These are phyloP conservation scores for Agaricus subrufescens DNA, from an alignment of 768 basidiomycete species.

Conservation along the genomic window DNA sequence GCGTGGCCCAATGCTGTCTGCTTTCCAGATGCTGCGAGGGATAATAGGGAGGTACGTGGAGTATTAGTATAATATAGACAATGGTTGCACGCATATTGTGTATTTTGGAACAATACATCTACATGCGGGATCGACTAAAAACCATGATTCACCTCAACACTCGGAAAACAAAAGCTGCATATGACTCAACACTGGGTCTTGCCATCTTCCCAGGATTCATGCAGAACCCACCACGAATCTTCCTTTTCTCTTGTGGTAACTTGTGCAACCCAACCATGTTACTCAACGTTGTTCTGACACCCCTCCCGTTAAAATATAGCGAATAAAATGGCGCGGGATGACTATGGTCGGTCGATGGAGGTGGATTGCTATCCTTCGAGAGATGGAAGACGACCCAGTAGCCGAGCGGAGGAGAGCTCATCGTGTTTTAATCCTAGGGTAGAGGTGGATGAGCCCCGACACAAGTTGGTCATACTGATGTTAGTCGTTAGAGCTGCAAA, in stretches of 20 bases:
- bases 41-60: conserved; percentile 74
- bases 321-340: conserved; percentile 81
- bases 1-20: too few species aligned
- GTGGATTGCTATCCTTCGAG: conserved; percentile 23
- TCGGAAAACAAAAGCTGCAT: conserved; percentile 22
- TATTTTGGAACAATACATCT: conserved; percentile 77
- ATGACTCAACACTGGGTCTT: conserved; percentile 77
- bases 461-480: conserved; percentile 24
- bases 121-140: conserved; percentile 73
- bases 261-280: conserved; percentile 80
- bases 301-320: conserved; percentile 82
- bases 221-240: conserved; percentile 77
- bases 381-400: conserved; percentile 24
- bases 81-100: conserved; percentile 62
- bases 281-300: conserved; percentile 70
- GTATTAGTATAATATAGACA: conserved; percentile 55
- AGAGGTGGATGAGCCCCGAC: conserved; percentile 20
- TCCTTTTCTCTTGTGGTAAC: conserved; percentile 78
- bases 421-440: conserved; percentile 18
- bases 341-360: conserved; percentile 35
- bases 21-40: conserved; percentile 40
- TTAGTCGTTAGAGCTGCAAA: conserved; percentile 20
- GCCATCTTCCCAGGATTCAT: conserved; percentile 72
- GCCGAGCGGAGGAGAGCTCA: conserved; percentile 3
- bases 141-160: not conserved